Percentiles rank a stretch among this genome's conserved stretches.
Conservation (phyloP, 768 basidiomycete genomes). For the Amanita thiersii region DNA sequence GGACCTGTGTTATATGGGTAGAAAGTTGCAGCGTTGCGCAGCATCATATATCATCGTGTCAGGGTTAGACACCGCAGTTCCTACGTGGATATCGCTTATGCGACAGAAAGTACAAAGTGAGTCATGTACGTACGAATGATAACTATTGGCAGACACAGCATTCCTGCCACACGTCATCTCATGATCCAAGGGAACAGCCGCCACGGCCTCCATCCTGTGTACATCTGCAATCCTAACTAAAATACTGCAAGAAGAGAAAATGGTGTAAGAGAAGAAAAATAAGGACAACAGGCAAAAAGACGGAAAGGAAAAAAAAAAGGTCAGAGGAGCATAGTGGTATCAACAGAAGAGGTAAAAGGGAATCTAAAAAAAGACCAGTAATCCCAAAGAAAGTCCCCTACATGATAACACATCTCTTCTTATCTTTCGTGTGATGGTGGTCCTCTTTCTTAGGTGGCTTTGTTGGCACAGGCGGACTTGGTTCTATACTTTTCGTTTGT, state of each 20-base stretch:
- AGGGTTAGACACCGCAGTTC: neutral
- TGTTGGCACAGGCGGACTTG: constrained; percentile 29
- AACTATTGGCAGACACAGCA: neutral
- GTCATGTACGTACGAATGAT: neutral
- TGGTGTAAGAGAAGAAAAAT: constrained; percentile 15
- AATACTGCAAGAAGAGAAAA: constrained; percentile 15
- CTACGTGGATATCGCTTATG: neutral
- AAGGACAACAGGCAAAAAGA: constrained; percentile 14
- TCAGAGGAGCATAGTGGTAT: constrained; percentile 57
- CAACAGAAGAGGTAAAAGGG: constrained; percentile 72
- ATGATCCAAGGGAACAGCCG: constrained; percentile 4
- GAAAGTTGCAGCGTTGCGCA: neutral
- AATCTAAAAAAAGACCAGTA: constrained; percentile 62
- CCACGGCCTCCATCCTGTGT: constrained; percentile 6
- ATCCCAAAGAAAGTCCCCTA: constrained; percentile 63
- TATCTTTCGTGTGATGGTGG: constrained; percentile 16
- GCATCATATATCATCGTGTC: neutral
- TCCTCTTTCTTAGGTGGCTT: constrained; percentile 26
- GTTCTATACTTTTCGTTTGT: constrained; percentile 54
- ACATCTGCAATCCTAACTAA: constrained; percentile 14
- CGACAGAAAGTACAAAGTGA: neutral
- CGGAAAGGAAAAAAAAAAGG: constrained; percentile 19
- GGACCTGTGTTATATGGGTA: neutral
- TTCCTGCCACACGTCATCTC: neutral
- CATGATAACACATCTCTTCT: constrained; percentile 70